phyloP scores from a whole-genome alignment of 2,329 filamentous ascomycete genomes.

The Coniochaeta sp. region DNA sequence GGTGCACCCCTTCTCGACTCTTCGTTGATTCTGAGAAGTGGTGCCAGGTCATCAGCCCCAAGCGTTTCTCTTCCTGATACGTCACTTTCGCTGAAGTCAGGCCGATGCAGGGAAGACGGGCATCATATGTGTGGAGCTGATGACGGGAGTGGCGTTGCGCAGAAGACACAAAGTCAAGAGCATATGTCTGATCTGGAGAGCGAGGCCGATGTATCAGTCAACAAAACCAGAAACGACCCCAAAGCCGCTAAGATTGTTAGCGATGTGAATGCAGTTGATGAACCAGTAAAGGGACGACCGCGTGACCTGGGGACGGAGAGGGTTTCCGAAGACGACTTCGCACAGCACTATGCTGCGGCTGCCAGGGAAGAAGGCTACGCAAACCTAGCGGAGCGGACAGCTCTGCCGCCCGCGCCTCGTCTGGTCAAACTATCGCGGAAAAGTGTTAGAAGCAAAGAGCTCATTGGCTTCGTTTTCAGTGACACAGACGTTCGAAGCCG shows the following conservation, averaged over 20 bases:
- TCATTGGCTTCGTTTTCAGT: constrained; percentile 30
- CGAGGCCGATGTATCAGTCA: neutral
- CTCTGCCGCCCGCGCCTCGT: constrained; percentile 17
- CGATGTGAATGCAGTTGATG: neutral
- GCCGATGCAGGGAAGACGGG: neutral
- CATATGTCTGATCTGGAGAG: neutral
- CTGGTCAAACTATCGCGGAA: constrained; percentile 32
- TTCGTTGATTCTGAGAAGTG: neutral
- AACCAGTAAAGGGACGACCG: neutral
- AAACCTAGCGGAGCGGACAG: constrained; percentile 8
- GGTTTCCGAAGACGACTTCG: neutral
- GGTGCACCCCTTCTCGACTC: neutral
- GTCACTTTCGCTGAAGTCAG: neutral
- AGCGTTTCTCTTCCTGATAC: neutral
- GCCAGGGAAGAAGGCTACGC: neutral
- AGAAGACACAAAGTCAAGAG: neutral
- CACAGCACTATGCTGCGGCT: neutral
- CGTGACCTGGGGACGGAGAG: neutral
- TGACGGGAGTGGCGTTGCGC: neutral
- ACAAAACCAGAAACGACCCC: neutral
- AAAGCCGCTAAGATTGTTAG: neutral
- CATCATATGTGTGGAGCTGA: neutral
- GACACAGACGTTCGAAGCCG: neutral
- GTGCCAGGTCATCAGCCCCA: neutral
- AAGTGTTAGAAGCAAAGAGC: constrained; percentile 37